A percentile compares a stretch with the other conserved stretches of the same genome.
Evolutionary conservation across 1,284 basidiomycete genomes (phyloP).

Genomic region (Trametes hirsuta): DNA sequence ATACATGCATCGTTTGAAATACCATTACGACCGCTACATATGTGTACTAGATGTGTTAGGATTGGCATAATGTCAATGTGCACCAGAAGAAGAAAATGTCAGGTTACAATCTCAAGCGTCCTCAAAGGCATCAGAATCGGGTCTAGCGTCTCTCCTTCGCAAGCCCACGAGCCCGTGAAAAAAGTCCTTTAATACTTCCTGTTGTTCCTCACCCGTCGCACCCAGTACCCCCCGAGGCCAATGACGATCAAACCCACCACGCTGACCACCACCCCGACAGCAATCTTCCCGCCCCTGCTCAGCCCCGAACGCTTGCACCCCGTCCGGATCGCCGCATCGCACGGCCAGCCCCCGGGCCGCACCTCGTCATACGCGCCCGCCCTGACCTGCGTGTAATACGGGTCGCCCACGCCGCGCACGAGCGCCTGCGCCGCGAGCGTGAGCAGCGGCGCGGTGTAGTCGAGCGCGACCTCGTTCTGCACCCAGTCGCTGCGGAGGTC

Average conservation of each 20-base stretch:
- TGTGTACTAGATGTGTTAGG: no score
- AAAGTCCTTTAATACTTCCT: background rate
- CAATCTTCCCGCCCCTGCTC: conserved; percentile 64
- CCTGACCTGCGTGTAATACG: conserved; percentile 74
- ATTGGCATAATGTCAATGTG: no score
- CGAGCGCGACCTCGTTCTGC: conserved; percentile 78
- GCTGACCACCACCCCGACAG: conserved; percentile 68
- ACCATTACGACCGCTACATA: no score
- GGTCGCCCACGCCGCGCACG: conserved; percentile 70
- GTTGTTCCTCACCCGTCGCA: conserved; percentile 8
- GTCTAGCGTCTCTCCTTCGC: background rate
- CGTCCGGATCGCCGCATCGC: conserved; percentile 68
- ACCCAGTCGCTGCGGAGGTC: conserved; percentile 86
- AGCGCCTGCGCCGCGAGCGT: conserved; percentile 79
- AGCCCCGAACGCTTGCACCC: conserved; percentile 48
- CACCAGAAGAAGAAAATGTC: background rate
- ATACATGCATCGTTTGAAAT: no score
- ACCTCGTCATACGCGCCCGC: conserved; percentile 67
- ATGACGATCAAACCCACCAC: conserved; percentile 62
- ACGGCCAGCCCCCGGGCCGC: conserved; percentile 70
- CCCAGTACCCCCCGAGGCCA: conserved; percentile 52
- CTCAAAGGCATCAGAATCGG: background rate
- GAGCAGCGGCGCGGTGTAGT: conserved; percentile 87
- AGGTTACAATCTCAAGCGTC: background rate
- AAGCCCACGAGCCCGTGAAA: background rate